These are phyloP conservation scores for Corchorus capsularis DNA, from an alignment of 345 rosid genomes.

Conservation along the genomic window DNA sequence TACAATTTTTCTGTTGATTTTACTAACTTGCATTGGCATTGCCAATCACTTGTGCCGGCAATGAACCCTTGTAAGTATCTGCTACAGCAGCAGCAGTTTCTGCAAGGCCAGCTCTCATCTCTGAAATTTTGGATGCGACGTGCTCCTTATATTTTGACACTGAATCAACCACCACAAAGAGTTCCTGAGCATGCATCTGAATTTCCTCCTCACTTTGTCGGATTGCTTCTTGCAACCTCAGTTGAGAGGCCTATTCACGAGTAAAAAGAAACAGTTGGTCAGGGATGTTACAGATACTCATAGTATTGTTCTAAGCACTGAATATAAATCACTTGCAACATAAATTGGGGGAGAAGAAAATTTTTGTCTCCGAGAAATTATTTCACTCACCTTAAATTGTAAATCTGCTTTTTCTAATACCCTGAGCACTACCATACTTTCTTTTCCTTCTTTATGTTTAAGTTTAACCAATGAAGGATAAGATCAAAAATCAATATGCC, in stretches of 20 bases:
- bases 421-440: background rate
- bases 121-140: constrained; percentile 52
- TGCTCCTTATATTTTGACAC: constrained; percentile 70
- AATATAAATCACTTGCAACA: background rate
- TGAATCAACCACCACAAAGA: constrained; percentile 59
- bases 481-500: background rate
- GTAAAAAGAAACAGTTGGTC: background rate
- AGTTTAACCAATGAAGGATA: too few relatives aligned
- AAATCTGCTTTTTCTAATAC: background rate
- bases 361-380: background rate
- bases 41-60: constrained; percentile 32
- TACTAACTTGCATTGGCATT: background rate
- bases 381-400: background rate
- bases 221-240: constrained; percentile 59
- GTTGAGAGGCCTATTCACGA: constrained; percentile 35
- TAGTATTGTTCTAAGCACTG: background rate
- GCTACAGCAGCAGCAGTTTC: constrained; percentile 53
- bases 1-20: background rate
- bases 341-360: background rate
- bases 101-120: constrained; percentile 50
- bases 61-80: constrained; percentile 19
- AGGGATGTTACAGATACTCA: background rate
- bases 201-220: constrained; percentile 61
- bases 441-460: background rate
- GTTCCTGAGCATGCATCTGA: constrained; percentile 52